A percentile compares a stretch with the other conserved stretches of the same genome.
These are phyloP conservation scores for Colletotrichum liriopes DNA, from an alignment of 2,329 filamentous ascomycete species.

Conservation along the genomic window DNA sequence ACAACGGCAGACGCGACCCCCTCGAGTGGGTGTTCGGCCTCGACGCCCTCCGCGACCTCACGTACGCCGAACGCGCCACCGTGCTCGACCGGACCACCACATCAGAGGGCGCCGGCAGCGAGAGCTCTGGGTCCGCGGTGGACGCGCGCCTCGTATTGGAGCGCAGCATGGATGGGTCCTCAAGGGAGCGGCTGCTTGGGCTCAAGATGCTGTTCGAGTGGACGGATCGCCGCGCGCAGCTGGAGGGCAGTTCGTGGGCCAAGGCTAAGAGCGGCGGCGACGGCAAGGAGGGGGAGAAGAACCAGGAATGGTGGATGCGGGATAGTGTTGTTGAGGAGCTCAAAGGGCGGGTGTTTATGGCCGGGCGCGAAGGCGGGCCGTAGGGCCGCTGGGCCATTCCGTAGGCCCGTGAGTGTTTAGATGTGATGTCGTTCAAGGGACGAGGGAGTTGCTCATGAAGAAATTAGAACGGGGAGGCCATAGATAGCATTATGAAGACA, in stretches of 20 bases:
- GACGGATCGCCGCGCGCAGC: conserved; percentile 62
- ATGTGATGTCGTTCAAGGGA: too few species aligned
- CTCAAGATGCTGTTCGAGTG: conserved; percentile 70
- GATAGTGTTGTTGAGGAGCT: conserved; percentile 69
- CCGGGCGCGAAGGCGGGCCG: conserved; percentile 53
- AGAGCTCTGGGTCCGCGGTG: conserved; percentile 63
- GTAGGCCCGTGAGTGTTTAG: not conserved
- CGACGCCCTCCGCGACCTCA: conserved; percentile 68
- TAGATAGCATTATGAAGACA: conserved; percentile 19
- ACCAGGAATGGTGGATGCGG: conserved; percentile 68
- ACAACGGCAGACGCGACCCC: conserved; percentile 57
- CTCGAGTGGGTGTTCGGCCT: conserved; percentile 84
- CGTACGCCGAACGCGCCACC: conserved; percentile 76
- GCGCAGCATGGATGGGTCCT: conserved; percentile 60
- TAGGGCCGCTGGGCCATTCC: conserved; percentile 48
- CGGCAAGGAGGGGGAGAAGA: conserved; percentile 48
- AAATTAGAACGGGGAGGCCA: not conserved
- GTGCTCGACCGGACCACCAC: conserved; percentile 70
- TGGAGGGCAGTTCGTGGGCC: conserved; percentile 47
- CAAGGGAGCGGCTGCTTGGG: conserved; percentile 62
- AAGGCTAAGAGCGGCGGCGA: conserved; percentile 32
- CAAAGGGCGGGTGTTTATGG: conserved; percentile 70
- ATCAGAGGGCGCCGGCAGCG: conserved; percentile 63
- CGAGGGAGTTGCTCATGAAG: not conserved
- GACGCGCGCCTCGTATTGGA: conserved; percentile 81